A percentile compares a stretch with the other conserved stretches of the same genome.
phyloP scores from a whole-genome alignment of 768 basidiomycete genomes.

The Crassisporium funariophilum region DNA sequence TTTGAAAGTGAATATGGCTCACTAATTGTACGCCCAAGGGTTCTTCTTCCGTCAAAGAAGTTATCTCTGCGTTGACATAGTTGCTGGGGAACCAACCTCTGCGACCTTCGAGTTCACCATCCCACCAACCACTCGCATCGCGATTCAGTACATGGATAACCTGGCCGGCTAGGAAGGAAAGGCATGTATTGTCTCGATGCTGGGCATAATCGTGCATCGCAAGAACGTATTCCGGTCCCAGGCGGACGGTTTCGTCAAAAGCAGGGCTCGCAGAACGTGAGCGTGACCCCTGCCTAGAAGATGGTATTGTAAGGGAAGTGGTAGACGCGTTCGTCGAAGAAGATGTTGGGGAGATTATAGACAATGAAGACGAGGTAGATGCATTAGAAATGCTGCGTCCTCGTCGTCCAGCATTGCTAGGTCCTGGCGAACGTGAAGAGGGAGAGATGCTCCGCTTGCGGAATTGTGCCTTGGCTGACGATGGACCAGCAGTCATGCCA shows the following conservation, averaged over 20 bases:
- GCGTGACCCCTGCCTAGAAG: constrained; percentile 22
- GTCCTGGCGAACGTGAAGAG: constrained; percentile 34
- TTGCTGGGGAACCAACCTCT: constrained; percentile 99
- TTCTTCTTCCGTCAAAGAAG: constrained; percentile 59
- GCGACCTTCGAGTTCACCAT: constrained; percentile 86
- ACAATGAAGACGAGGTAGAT: constrained; percentile 58
- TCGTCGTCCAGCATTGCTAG: constrained; percentile 35
- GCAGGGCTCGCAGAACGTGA: constrained; percentile 44
- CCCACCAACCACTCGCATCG: constrained; percentile 96
- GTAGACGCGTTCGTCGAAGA: constrained; percentile 58
- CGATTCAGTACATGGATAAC: constrained; percentile 89
- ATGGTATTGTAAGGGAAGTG: constrained; percentile 48
- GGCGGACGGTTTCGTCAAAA: constrained; percentile 53
- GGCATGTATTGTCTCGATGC: constrained; percentile 73
- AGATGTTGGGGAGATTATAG: constrained; percentile 55
- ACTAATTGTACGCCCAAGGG: constrained; percentile 48
- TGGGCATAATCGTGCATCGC: constrained; percentile 95
- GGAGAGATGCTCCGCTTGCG: constrained; percentile 32
- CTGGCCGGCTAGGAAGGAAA: constrained; percentile 88
- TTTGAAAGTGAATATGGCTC: constrained; percentile 18
- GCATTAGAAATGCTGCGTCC: constrained; percentile 55
- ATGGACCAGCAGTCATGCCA: constrained; percentile 32
- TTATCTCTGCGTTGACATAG: constrained; percentile 76
- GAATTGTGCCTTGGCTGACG: constrained; percentile 28
- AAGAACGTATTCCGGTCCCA: constrained; percentile 71